These are phyloP conservation scores for Tricholoma hemisulphureum DNA, from an alignment of 768 basidiomycete genomes.

Conservation along the genomic window DNA sequence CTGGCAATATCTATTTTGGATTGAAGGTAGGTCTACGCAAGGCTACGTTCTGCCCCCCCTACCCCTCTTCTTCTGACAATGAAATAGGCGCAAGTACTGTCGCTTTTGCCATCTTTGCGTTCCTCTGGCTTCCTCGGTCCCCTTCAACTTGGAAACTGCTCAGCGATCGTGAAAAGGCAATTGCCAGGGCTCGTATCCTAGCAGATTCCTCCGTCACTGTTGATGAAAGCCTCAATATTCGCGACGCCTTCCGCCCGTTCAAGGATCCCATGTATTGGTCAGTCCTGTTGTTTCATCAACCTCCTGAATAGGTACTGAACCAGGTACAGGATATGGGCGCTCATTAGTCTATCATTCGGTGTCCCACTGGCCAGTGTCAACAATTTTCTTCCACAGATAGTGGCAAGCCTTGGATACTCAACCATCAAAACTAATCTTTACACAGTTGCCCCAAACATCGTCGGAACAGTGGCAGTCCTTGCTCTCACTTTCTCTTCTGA, in stretches of 20 bases:
- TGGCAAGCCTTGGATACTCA: constrained; percentile 44
- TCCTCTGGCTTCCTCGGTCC: constrained; percentile 45
- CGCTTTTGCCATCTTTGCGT: constrained; percentile 44
- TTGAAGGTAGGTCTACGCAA: constrained; percentile 38
- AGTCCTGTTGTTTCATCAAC: background rate
- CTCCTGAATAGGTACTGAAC: background rate
- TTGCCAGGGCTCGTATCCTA: constrained; percentile 43
- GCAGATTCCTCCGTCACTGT: constrained; percentile 44
- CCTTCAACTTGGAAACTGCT: constrained; percentile 42
- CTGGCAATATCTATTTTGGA: constrained; percentile 55
- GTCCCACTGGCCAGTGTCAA: constrained; percentile 53
- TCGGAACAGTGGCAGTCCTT: constrained; percentile 45
- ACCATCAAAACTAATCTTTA: constrained; percentile 51
- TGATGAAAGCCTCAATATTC: constrained; percentile 40
- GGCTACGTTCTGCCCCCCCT: background rate
- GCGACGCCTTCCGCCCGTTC: constrained; percentile 45
- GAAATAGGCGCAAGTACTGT: constrained; percentile 38
- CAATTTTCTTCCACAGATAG: constrained; percentile 52
- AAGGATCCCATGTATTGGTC: constrained; percentile 45
- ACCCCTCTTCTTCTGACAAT: background rate
- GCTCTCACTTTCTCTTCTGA: constrained; percentile 51
- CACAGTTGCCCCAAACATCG: constrained; percentile 53
- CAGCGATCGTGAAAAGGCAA: constrained; percentile 36
- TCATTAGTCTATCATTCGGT: constrained; percentile 45
- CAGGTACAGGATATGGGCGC: constrained; percentile 39